Evolutionary conservation across 805 yeast genomes (phyloP), one percentile per base, ranked within the genome.

Genomic region (Debaryomyces hansenii): DNA sequence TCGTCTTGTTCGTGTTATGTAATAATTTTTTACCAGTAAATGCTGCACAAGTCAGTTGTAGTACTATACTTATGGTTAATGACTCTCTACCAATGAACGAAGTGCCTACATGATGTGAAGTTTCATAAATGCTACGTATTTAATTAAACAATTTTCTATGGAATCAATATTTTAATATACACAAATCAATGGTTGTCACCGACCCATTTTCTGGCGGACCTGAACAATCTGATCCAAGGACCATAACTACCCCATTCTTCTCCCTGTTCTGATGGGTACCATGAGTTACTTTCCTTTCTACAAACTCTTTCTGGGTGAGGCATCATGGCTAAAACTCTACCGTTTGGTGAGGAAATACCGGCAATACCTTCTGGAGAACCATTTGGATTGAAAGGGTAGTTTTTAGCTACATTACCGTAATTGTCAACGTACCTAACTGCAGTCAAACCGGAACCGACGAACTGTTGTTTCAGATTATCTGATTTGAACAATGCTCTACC

Each of bases 221-320:
- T 82, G 76, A 94, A 94, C 68, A 94, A 70, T 65, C 90, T 82
- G 55, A 94, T 82, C 99, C 99, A 94, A 42, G 99, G 99, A 45
- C 96, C 96, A 62, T 85, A 83, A 27, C 84, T 86, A 45, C 83
- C 85, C 91, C 96, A 89, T 45, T 74, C 72, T 40, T 77, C 77
- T 42, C 78, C 82, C 48, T 75, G 70, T 41, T 74, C 74, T 18
- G 53, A 55, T 41, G 97, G 97, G 63, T 89, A 88, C 83, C 89
- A 92, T 4, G 97, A 90, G 72, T 92, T 92, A 46, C 95, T 75
- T 67, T 88, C 96, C 62, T 84, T 75, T 72, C 97, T 80, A 47
- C 84, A 78, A 42, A 88, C 94, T 73, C 99, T 88, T 72, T 94
- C 99, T 20, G 99, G 99, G 67, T 94, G 99, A 40, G 99, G 99